Base-by-base conservation (phyloP, 2,329 filamentous ascomycete species). In the Orbilia quercus region DNA sequence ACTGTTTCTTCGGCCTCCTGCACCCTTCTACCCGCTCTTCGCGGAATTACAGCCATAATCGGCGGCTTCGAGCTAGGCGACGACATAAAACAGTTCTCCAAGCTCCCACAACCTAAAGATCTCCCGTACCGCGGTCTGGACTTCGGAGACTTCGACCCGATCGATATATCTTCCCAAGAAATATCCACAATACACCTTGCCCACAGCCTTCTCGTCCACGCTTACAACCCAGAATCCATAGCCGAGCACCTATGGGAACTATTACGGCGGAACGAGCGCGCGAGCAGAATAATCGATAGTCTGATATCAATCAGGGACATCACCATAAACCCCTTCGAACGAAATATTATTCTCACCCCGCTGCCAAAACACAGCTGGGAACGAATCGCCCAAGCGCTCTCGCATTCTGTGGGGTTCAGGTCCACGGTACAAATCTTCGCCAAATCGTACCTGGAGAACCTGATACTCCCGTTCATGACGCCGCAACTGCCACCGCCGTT, bases 381-480 rank as follows among this genome's bases (percentile, higher is more conserved):
- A 40, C 57, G 28, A n/a, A 70, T 70, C 22, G 12, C 65, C 1
- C 31, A 70, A 34, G 53, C 38, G 0, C 65, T 70, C 3, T 50
- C 48, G n/a, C 48, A 62, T 11, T 60, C 45, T n/a, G n/a, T 28
- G 1, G 38, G 38, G 14, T 70, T 70, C 48, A 60, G 48, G 44
- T 23, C 16, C 14, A 54, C 31, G 2, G 18, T 70, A 7, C 47
- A 62, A 9, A 48, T 25, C 7, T 70, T 70, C 22, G 23, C 55
- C 25, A 55, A 42, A 48, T 62, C 55, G 9, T 70, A 70, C 28
- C 55, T 70, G 6, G 65, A 70, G 16, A 60, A 70, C 11, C 55
- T 71, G 16, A 63, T 71, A 42, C 42, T 71, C 23, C 66, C 66
- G 20, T 71, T 71, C 50, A 71, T 71, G 66, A 71, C 65, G 11